These are phyloP conservation scores for Neofusicoccum ribis DNA, from an alignment of 2,329 filamentous ascomycete species.

Conservation along the genomic window DNA sequence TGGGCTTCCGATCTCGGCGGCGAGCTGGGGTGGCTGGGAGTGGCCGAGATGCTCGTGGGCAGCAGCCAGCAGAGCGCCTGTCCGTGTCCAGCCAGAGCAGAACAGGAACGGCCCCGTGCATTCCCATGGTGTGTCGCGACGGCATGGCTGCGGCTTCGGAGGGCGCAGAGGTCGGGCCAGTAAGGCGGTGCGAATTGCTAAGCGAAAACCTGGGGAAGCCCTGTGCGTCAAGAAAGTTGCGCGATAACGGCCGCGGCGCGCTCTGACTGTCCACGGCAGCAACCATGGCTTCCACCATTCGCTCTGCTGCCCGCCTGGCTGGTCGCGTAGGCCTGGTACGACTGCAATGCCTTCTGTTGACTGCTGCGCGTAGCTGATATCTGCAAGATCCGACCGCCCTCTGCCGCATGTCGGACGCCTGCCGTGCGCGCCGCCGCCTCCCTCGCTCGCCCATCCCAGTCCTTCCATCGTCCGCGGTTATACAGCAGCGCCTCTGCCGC, in stretches of 20 bases:
- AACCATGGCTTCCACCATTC: constrained; percentile 39
- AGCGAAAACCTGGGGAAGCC: constrained; percentile 20
- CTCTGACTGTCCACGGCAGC: constrained; percentile 14
- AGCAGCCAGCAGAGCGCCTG: no score
- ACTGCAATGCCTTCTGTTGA: neutral
- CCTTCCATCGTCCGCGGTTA: constrained; percentile 21
- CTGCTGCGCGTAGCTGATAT: neutral
- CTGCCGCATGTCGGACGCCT: constrained; percentile 7
- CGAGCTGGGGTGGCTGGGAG: neutral
- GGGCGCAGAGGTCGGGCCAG: neutral
- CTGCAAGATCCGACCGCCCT: neutral
- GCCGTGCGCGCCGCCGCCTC: constrained; percentile 1
- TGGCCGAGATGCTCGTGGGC: neutral
- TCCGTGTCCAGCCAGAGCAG: no score
- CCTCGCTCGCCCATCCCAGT: neutral
- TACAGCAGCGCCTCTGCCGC: constrained; percentile 32
- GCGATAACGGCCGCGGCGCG: constrained; percentile 14
- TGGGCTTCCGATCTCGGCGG: constrained; percentile 9
- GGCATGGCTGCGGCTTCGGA: neutral
- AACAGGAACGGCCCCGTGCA: no score
- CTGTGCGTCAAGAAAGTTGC: constrained; percentile 17
- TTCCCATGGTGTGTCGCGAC: no score
- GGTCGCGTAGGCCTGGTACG: constrained; percentile 34
- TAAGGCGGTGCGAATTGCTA: constrained; percentile 17
- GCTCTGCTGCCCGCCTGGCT: constrained; percentile 35